Evolutionary conservation across 1,139 yeast genomes (phyloP), one percentile per base, ranked within the genome.

Genomic region (Hyphopichia pseudoburtonii): DNA sequence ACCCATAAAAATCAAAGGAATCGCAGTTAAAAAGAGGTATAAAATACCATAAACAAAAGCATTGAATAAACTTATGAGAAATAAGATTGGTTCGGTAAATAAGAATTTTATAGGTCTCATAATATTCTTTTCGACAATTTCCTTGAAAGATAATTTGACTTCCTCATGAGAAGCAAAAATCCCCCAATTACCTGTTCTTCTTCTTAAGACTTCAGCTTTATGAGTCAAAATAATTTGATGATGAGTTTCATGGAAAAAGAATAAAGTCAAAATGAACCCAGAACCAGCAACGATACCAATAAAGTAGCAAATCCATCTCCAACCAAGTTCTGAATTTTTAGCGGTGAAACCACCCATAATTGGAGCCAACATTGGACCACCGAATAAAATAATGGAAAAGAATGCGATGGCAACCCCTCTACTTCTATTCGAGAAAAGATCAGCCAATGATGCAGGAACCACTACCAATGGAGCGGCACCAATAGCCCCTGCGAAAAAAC

Each of bases 111-210:
- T 36, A 4, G 96, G 95, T 62, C 95, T 76, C 4, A 82, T 54
- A 32, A 87, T 58, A 50, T 83, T 86, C 52, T 82, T 84, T 48
- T 82, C 80, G 21, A 71, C 76, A 44, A 88, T 79, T 50, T 83
- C 90, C 51, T 70, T 71, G 32, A 86, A 40, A 25, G 80, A 70
- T 34, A 86, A 65, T 37, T 73, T 72, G 39, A 81, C 74, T 49
- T 81, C 85, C 56, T 87, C 95, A 53, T 84, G 92, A 4, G 94
- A 82, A 17, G 96, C 95, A 52, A 78, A 80, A 37, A 87, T 83
- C 28, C 88, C 88, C 95, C 95, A 86, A 56, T 76, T 80, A 1
- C 72, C 71, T 3, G 75, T 69, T 53, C 74, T 54, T 53, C 78
- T 68, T 56, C 87, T 78, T 51, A 84, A 71, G 30, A 55, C 58